Evolutionary conservation across 805 yeast species (phyloP), one percentile per base, ranked within the genome.

Genomic region (Hanseniaspora guilliermondii): DNA sequence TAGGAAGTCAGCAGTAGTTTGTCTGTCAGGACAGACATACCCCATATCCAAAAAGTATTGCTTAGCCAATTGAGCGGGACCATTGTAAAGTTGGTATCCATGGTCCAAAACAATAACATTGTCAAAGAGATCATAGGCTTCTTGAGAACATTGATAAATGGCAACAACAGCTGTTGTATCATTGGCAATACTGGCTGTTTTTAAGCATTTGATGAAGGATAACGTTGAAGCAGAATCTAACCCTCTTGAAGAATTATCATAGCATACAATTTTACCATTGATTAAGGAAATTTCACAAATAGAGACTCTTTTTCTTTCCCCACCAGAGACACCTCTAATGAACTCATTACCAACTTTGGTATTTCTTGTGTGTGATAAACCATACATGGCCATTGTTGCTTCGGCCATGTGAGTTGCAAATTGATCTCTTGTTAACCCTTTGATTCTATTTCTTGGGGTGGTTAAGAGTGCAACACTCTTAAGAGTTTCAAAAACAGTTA

Each of bases 251-350:
- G 82, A 76, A 58, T 78, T 78, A 70, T 78, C 79, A 77, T 77
- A 75, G 64, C 77, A 74, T 59, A 73, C 76, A 40, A 75, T 59
- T 56, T 67, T 68, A 32, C 82, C 75, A 57, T 79, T 79, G 52
- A 72, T 64, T 30, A 71, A 60, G 16, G 73, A 61, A 47, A 75
- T 84, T 67, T 82, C 87, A 12, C 83, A 85, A 60, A 82, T 79
- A n/a, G 85, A 79, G 21, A 81, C 86, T 70, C 87, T 77, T 66
- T 82, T 82, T 60, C 87, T 70, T 67, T 82, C 85, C 70, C 87
- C 87, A 65, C 87, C 87, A 30, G 85, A 80, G 45, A 82, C 79
- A 67, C 87, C 87, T 64, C 85, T 74, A 32, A 80, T 77, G 47
- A 75, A 73, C 58, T 81, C 84, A 60, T 77, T 75, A 63, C 87